Conservation (phyloP, 768 basidiomycete species). For the Gautieria morchelliformis region DNA sequence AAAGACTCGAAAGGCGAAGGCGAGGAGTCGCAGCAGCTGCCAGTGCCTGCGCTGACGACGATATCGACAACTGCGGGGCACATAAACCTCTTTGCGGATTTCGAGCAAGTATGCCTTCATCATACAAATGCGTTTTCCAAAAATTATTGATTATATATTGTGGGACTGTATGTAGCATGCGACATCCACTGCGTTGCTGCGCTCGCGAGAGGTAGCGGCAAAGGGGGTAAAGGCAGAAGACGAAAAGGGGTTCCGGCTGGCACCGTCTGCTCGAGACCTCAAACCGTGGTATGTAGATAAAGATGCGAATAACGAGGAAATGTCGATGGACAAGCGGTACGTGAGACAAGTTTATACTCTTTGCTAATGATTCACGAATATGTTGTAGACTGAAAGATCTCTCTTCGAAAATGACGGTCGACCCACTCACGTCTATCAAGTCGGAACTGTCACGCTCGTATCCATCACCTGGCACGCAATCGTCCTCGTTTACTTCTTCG, state of each 20-base stretch:
- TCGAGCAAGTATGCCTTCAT: constrained; percentile 64
- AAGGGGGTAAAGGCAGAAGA: constrained; percentile 31
- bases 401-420: constrained; percentile 50
- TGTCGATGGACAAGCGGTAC: constrained; percentile 27
- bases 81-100: constrained; percentile 76
- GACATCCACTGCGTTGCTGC: constrained; percentile 30
- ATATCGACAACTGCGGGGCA: constrained; percentile 27
- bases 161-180: constrained; percentile 27
- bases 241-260: constrained; percentile 66
- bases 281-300: constrained; percentile 64
- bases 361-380: neutral
- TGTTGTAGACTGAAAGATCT: constrained; percentile 50
- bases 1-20: too few relatives aligned
- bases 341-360: neutral
- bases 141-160: too few relatives aligned
- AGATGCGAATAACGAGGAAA: constrained; percentile 19
- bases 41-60: neutral
- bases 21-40: neutral
- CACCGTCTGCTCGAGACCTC: constrained; percentile 66
- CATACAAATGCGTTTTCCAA: neutral
- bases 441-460: constrained; percentile 41
- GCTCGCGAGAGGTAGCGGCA: constrained; percentile 26
- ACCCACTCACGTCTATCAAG: constrained; percentile 69
- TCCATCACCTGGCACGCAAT: constrained; percentile 13
- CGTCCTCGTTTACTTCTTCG: neutral